Percentiles rank a stretch among this genome's conserved stretches.
Evolutionary conservation across 2,329 filamentous ascomycete genomes (phyloP).

Genomic region (Botrytis hyacinthi): DNA sequence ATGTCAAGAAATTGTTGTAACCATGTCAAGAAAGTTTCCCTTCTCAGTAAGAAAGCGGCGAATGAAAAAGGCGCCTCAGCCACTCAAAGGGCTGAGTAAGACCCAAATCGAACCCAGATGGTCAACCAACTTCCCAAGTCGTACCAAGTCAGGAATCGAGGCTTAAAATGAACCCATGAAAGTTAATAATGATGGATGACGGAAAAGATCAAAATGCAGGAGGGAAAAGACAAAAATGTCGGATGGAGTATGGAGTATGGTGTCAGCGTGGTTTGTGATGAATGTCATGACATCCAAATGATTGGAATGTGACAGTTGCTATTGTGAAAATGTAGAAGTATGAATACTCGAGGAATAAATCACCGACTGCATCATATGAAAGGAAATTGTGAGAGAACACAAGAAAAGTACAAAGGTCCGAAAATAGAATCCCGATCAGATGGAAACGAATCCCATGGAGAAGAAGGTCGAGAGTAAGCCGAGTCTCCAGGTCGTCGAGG

Average conservation of each 20-base stretch:
- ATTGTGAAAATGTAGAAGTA: background rate
- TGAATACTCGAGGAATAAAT: background rate
- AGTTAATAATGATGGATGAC: background rate
- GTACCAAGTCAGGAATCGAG: constrained; percentile 6
- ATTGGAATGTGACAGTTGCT: constrained; percentile 17
- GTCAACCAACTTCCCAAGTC: background rate
- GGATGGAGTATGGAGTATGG: background rate
- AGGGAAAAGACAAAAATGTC: background rate
- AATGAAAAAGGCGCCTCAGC: constrained; percentile 19
- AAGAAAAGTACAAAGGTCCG: background rate
- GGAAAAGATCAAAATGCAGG: constrained; percentile 6
- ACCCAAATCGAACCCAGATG: background rate
- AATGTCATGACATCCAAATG: background rate
- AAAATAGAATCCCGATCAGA: constrained; percentile 19
- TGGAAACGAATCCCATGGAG: constrained; percentile 3
- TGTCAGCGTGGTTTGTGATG: constrained; percentile 13
- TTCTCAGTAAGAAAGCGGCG: background rate
- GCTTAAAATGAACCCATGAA: constrained; percentile 3
- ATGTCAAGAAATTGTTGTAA: background rate
- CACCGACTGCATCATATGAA: background rate
- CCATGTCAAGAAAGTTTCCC: background rate
- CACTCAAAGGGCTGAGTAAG: constrained; percentile 20
- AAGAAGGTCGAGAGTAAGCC: constrained; percentile 2
- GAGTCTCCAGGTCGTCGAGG: background rate
- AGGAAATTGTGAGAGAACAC: background rate